phyloP scores from a whole-genome alignment of 352 stramenopile genomes.

The Albugo candida region DNA sequence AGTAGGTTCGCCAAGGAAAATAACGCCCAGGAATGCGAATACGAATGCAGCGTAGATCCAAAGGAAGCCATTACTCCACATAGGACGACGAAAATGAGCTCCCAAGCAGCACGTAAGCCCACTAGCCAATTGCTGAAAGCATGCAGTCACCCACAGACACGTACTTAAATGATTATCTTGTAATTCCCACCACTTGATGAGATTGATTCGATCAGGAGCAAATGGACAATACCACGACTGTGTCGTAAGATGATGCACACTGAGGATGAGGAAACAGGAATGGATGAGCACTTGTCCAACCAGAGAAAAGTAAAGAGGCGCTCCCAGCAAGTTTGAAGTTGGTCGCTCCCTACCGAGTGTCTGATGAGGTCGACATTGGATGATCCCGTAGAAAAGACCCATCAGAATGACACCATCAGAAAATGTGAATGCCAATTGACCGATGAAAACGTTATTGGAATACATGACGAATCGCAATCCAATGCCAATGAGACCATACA shows the following conservation, averaged over 20 bases:
- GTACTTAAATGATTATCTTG: conserved; percentile 45
- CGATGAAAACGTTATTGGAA: conserved; percentile 48
- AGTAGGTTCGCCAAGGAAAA: conserved; percentile 32
- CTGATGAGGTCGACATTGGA: conserved; percentile 34
- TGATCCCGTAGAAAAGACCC: conserved; percentile 48
- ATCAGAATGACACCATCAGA: conserved; percentile 42
- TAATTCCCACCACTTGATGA: conserved; percentile 53
- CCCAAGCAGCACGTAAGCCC: conserved; percentile 36
- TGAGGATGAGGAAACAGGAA: conserved; percentile 44
- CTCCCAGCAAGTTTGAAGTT: conserved; percentile 65
- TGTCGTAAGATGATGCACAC: conserved; percentile 35
- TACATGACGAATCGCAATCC: conserved; percentile 46
- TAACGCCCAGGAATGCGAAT: conserved; percentile 19
- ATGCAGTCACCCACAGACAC: conserved; percentile 39
- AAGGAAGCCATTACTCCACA: conserved; percentile 52
- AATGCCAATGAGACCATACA: conserved; percentile 68
- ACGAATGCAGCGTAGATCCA: conserved; percentile 30
- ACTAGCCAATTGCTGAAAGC: conserved; percentile 23
- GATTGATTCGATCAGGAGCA: conserved; percentile 33
- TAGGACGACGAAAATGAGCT: conserved; percentile 35
- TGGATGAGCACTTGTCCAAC: conserved; percentile 42
- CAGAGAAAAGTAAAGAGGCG: conserved; percentile 41
- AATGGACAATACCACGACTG: conserved; percentile 56
- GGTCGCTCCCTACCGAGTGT: conserved; percentile 40
- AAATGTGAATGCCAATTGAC: conserved; percentile 55